Base-by-base conservation (phyloP, 768 basidiomycete species). In the Suillus occidentalis region DNA sequence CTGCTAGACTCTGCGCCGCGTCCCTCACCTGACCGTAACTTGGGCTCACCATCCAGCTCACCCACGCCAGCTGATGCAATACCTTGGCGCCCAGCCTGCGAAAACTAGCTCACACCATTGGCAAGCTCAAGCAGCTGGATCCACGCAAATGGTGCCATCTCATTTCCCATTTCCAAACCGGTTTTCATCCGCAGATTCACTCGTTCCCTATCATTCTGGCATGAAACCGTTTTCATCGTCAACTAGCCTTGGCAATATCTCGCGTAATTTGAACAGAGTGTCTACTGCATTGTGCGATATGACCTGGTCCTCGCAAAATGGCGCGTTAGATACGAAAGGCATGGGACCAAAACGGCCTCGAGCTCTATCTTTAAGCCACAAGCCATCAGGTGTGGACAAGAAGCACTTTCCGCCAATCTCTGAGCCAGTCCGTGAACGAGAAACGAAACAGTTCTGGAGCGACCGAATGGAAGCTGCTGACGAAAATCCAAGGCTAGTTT, bases 1-100 rank as follows among this genome's bases (percentile, higher is more conserved):
- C 59, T 62, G 8, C 36, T 63, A 94, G 92, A 85, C 89, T 5
- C 80, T 94, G 67, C 85, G 88, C 64, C 81, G 83, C 64, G 80
- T 92, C 20, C 87, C 91, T 50, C 88, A 91, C 73, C 73, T 94
- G 13, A 87, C 84, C 2, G 88, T 91, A 8, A 90, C 90, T 28
- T 93, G 92, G 91, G 89, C 91, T 20, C 91, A 93, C 73, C 88
- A 89, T 84, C 81, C 56, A 63, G 67, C 43, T 66, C 55, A 28
- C 7, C 63, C n/a, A 42, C 61, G 36, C 66, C 40, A 71, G 73
- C 36, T 66, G 67, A 0, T 73, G 67, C 25, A 52, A 36, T 64
- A 71, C 47, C 56, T 42, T 36, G 37, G 67, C 59, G 40, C 63
- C 2, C 71, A 71, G 34, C 55, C 57, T 34, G 66, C 65, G 6